Percentiles rank a stretch among this genome's conserved stretches.
These are phyloP conservation scores for Inonotus obliquus DNA, from an alignment of 1,284 basidiomycete species.

Conservation along the genomic window DNA sequence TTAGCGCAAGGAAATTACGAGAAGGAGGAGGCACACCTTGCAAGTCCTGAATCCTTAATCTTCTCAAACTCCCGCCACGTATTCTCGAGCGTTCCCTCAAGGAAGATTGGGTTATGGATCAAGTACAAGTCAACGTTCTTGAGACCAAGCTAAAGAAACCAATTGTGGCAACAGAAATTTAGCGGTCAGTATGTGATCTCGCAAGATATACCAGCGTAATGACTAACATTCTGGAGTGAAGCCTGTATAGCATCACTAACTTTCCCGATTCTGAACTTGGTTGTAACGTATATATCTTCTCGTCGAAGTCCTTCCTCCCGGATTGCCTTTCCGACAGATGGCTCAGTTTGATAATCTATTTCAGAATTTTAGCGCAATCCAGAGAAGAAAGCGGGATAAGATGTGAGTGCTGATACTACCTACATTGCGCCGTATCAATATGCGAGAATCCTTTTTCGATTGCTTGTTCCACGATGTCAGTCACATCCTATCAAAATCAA, in stretches of 20 bases:
- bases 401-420: background rate
- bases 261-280: constrained; percentile 46
- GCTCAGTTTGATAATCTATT: constrained; percentile 47
- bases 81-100: constrained; percentile 43
- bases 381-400: background rate
- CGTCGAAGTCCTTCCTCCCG: constrained; percentile 44
- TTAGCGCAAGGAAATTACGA: background rate
- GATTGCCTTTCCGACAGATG: constrained; percentile 47
- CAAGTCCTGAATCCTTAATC: constrained; percentile 54
- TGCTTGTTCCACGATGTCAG: constrained; percentile 32
- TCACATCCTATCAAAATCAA: constrained; percentile 28
- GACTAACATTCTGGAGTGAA: constrained; percentile 36
- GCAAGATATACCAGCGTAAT: constrained; percentile 29
- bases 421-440: constrained; percentile 27
- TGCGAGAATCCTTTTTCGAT: constrained; percentile 29
- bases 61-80: constrained; percentile 67
- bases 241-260: constrained; percentile 36
- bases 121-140: constrained; percentile 72
- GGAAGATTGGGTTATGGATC: constrained; percentile 50
- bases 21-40: constrained; percentile 38
- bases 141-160: constrained; percentile 48
- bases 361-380: constrained; percentile 22
- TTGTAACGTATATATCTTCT: constrained; percentile 49
- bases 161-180: constrained; percentile 27
- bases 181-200: constrained; percentile 15